Conservation (phyloP, 1,284 basidiomycete species). For the Gymnopus androsaceus region DNA sequence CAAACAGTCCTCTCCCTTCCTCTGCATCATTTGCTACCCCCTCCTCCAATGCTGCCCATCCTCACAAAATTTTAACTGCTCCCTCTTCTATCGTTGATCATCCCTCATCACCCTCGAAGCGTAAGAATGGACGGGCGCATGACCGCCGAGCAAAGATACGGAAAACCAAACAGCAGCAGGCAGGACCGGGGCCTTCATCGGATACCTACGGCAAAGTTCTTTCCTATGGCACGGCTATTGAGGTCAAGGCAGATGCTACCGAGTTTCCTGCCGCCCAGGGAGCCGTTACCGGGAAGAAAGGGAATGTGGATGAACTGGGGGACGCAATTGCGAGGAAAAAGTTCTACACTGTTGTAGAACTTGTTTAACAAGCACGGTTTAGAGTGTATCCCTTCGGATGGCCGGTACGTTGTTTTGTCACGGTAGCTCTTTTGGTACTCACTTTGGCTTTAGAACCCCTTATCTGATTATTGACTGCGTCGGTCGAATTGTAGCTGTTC, state of each 20-base stretch:
- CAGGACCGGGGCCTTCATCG: not conserved
- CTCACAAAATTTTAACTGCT: no score
- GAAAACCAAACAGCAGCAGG: not conserved
- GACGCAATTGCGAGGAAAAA: not conserved
- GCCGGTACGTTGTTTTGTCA: not conserved
- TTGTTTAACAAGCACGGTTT: not conserved
- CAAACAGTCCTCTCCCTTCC: no score
- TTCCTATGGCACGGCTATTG: not conserved
- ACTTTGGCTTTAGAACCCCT: not conserved
- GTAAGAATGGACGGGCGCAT: no score
- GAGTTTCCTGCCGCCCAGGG: slow-evolving; percentile 4
- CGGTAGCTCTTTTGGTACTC: not conserved
- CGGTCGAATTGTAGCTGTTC: slow-evolving; percentile 1
- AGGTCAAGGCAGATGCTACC: not conserved
- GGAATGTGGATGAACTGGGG: not conserved
- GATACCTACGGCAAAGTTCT: not conserved
- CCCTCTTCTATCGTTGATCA: no score
- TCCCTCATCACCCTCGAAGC: no score
- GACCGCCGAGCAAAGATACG: no score
- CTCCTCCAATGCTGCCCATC: no score
- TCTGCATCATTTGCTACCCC: no score
- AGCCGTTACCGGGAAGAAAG: slow-evolving; percentile 4
- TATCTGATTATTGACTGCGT: not conserved
- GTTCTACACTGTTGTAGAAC: not conserved
- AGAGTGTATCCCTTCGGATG: slow-evolving; percentile 3